These are phyloP conservation scores for Dendrostoma leiphaemia DNA, from an alignment of 2,329 filamentous ascomycete genomes.

Conservation along the genomic window DNA sequence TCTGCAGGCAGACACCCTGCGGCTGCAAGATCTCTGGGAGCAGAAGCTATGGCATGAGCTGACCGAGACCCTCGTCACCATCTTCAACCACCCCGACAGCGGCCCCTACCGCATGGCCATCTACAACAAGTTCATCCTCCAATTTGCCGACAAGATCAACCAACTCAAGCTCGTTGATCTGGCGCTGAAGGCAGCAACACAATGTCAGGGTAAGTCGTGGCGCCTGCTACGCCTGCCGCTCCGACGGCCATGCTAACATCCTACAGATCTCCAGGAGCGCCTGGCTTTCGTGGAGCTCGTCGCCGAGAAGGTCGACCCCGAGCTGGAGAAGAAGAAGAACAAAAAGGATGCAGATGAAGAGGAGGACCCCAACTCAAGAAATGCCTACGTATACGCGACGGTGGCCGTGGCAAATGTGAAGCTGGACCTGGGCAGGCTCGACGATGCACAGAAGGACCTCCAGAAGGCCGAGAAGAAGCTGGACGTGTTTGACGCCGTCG, in stretches of 20 bases:
- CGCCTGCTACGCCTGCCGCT: background rate
- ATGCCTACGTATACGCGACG: conserved; percentile 91
- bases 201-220: conserved; percentile 66
- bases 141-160: conserved; percentile 98
- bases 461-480: conserved; percentile 85
- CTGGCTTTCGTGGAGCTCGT: conserved; percentile 81
- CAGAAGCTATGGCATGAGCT: conserved; percentile 99
- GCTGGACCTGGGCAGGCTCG: conserved; percentile 73
- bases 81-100: conserved; percentile 82
- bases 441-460: conserved; percentile 82
- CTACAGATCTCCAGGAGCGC: conserved; percentile 78
- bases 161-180: conserved; percentile 94
- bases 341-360: conserved; percentile 20
- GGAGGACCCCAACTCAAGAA: conserved; percentile 61
- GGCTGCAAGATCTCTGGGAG: conserved; percentile 97
- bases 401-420: conserved; percentile 88
- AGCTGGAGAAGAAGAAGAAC: conserved; percentile 44
- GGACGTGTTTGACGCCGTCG: conserved; percentile 90
- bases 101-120: conserved; percentile 81
- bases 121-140: conserved; percentile 92
- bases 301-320: conserved; percentile 84
- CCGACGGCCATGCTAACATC: conserved; percentile 3
- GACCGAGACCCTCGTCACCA: conserved; percentile 81
- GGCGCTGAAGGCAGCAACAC: conserved; percentile 80
- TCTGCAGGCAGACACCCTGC: conserved; percentile 81